Percentiles rank a stretch among this genome's conserved stretches.
These are phyloP conservation scores for Ceratonia siliqua DNA, from an alignment of 306 rosid species.

Conservation along the genomic window DNA sequence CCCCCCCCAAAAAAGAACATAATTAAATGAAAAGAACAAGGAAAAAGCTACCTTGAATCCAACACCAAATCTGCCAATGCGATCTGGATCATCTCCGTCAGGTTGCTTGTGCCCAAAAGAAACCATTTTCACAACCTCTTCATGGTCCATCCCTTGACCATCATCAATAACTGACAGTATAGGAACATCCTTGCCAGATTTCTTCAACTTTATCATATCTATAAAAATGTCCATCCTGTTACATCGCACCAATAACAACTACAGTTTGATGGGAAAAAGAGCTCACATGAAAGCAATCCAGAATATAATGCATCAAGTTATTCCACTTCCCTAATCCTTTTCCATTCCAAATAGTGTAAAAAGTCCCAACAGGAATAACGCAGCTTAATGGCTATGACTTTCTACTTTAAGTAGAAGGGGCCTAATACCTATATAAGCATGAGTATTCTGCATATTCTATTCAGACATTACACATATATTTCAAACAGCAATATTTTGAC, in stretches of 20 bases:
- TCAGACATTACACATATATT: not conserved
- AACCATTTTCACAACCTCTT: conserved; percentile 52
- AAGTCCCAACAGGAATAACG: not conserved
- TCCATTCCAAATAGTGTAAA: conserved; percentile 15
- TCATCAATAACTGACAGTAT: conserved; percentile 56
- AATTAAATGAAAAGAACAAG: not conserved
- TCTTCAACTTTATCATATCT: conserved; percentile 47
- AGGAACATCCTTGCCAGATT: conserved; percentile 44
- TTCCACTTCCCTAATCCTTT: conserved; percentile 4
- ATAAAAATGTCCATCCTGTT: conserved; percentile 52
- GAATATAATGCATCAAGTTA: conserved; percentile 19
- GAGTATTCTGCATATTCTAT: not conserved
- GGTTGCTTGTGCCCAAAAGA: conserved; percentile 54
- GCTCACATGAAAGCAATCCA: not conserved
- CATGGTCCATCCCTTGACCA: conserved; percentile 61
- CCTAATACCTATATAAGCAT: not conserved
- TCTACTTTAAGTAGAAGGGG: not conserved
- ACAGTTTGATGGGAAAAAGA: conserved; percentile 6
- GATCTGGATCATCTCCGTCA: conserved; percentile 37
- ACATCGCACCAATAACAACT: conserved; percentile 27
- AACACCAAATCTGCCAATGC: conserved; percentile 63
- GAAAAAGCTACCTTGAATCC: conserved; percentile 56
- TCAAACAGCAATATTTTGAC: conserved; percentile 15
- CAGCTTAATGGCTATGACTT: not conserved
- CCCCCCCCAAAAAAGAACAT: not conserved